Base-by-base conservation (phyloP, 2,329 filamentous ascomycete species). In the Teratosphaeriaceae sp. region DNA sequence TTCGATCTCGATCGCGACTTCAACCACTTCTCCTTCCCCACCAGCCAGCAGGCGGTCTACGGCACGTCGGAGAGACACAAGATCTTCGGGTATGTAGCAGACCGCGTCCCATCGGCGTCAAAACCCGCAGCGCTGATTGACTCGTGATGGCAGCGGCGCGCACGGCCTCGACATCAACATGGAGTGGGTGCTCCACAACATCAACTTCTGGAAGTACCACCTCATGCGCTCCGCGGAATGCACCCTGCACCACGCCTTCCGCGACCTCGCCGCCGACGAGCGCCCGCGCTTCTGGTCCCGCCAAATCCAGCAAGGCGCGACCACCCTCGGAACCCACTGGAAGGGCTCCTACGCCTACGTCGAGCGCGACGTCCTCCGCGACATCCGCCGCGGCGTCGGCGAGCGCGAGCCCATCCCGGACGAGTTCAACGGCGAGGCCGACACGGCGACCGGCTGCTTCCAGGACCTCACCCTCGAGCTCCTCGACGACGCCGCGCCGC, bases 181-280 rank as follows among this genome's bases (percentile, higher is more conserved):
- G 40, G 55, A 64, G 2, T 74, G 68, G 67, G 40, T 70, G 2
- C 53, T 75, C 4, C 67, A 75, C 47, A 60, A 67, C 29, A 53
- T 72, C 33, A 74, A 75, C 47, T 77, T 76, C 63, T 78, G 76
- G 61, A 69, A 69, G 35, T 67, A 69, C 38, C 71, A 78, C 47
- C 65, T 76, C 54, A 65, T 65, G 30, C 53, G 53, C 6, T 36
- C 57, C 7, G 59, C 59, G 3, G 63, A 67, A n/a, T 52, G 55
- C 18, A 62, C 67, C 0, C 55, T 74, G 2, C 60, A 54, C 36
- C 42, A 57, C 7, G 55, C 57, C 2, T 69, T 69, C 48, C 41
- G 50, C 5, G 54, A 59, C 3, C 60, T 75, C 6, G 51, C 60
- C 1, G 35, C 38, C 1, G 34, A 54, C 18, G 62, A 73, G 33